Evolutionary conservation across 495 filamentous ascomycete species (phyloP), one percentile per base, ranked within the genome.

Genomic region (Penicillium flavigenum): DNA sequence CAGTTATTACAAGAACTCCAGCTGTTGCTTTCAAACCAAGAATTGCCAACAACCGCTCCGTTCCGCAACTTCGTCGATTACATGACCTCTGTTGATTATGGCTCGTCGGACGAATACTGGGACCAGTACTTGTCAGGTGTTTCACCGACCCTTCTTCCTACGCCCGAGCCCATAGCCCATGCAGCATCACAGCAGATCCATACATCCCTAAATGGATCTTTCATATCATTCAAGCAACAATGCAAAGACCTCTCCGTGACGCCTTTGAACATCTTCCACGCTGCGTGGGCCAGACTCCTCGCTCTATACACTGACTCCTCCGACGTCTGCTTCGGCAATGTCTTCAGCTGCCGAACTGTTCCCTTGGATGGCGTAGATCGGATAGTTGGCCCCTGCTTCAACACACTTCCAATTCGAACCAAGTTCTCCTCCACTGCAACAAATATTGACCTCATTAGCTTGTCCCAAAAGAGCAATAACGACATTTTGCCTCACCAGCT

Each of bases 271-370:
- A 61, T 92, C 0, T 76, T 82, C 20, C 89, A 95, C 64, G 75
- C 86, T 2, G 79, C 84, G 10, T 92, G 89, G 88, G 81, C 85
- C 1, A 74, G 76, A 19, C 61, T 86, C 0, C 65, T 95, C 1
- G 69, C 81, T 0, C 65, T 78, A 2, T 72, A 81, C 41, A 72
- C 82, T 34, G 62, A 75, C 2, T 76, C 76, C 29, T 56, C 65
- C 0, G 89, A 94, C 59, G 61, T 95, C n/a, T 92, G 88, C 71
- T 94, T 95, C 54, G 90, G 90, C 0, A 91, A 84, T 60, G 85
- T 94, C 7, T 81, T 90, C 52, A 89, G 82, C 62, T 91, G 90
- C 1, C 83, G 90, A 34, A 85, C 83, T 0, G 62, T 88, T 11
- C 71, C 85, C 3, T 64, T 91, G 7, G 77, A 88, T 16, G 78